Evolutionary conservation across 2,329 filamentous ascomycete species (phyloP).

Genomic region (Aspergillus phoenicis): DNA sequence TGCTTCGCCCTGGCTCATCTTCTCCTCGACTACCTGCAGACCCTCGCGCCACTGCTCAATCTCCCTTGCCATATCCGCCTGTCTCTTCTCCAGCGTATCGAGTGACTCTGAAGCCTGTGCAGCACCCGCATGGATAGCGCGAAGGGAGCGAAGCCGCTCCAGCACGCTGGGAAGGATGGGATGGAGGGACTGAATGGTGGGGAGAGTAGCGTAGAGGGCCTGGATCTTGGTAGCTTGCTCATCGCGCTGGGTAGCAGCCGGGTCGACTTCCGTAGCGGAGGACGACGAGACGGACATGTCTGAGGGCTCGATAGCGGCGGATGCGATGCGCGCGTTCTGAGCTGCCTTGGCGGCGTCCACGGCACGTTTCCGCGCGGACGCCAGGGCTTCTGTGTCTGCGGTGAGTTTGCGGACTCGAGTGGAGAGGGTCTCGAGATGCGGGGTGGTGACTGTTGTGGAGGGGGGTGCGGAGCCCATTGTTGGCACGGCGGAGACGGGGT

Average conservation of each 20-base stretch:
- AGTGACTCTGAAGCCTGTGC: conserved; percentile 78
- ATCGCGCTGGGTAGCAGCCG: conserved; percentile 46
- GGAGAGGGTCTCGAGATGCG: conserved; percentile 48
- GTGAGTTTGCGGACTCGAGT: conserved; percentile 48
- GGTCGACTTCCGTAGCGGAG: conserved; percentile 57
- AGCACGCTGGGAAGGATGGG: conserved; percentile 83
- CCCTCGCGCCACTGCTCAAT: conserved; percentile 85
- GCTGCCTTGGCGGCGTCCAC: conserved; percentile 46
- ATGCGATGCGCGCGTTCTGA: conserved; percentile 41
- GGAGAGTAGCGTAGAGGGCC: conserved; percentile 82
- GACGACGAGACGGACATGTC: conserved; percentile 32
- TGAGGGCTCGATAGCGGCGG: conserved; percentile 34
- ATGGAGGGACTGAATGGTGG: conserved; percentile 82
- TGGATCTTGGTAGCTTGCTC: conserved; percentile 88
- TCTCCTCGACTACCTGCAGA: conserved; percentile 74
- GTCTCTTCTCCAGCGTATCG: conserved; percentile 73
- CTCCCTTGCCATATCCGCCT: conserved; percentile 79
- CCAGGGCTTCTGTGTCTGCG: conserved; percentile 48
- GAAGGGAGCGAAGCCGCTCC: conserved; percentile 79
- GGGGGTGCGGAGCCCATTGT: conserved; percentile 22
- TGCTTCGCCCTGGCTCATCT: conserved; percentile 69
- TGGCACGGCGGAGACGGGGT: conserved; percentile 32
- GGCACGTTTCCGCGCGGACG: conserved; percentile 47
- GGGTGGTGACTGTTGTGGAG: conserved; percentile 39
- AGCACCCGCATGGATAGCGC: conserved; percentile 83